Base-by-base conservation (phyloP, 1,284 basidiomycete species). In the Leccinum griseonigrum region DNA sequence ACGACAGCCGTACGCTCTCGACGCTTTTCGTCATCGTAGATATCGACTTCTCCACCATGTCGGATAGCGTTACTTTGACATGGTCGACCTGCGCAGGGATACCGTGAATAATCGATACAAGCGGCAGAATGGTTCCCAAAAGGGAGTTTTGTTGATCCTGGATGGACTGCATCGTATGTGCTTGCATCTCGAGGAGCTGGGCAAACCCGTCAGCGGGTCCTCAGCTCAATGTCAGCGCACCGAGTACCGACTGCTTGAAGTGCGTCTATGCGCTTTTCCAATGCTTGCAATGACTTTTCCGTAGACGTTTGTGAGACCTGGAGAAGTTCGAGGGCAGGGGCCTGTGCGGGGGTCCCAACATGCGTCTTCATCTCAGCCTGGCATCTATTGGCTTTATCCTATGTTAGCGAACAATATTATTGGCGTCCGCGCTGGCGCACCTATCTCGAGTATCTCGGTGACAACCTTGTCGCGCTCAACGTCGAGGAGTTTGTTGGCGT, bases 311-410 rank as follows among this genome's bases (percentile, higher is more conserved):
- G 67, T 8, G 73, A 67, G 56, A 79, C 78, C 8, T 75, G 77
- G 8, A 84, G 63, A 4, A 76, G 70, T 16, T 79, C 79, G 6
- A 85, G 66, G 10, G 75, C 67, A 1, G 73, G 60, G 3, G 75
- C 76, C 70, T 90, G 87, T 0, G 83, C 81, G 2, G 87, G 87
- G 6, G 67, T 69, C 3, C 87, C 85, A 3, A 89, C 64, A 43
- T 81, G 74, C 50, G 80, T 81, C 65, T 85, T 83, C n/a, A 90
- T 71, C 66, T 83, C 81, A 3, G 74, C 78, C 68, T 88, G 87
- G 62, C 79, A 82, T 63, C 86, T 79, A 63, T 86, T 87, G 8
- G 84, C 88, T 81, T 71, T 60, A 66, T 64, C 52, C 10, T 22
- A 18, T 16, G 43, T 46, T 13, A 46, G 40, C n/a, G 18, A 46